Conservation (phyloP, 2,329 filamentous ascomycete genomes). For the Sclerotinia nivalis region DNA sequence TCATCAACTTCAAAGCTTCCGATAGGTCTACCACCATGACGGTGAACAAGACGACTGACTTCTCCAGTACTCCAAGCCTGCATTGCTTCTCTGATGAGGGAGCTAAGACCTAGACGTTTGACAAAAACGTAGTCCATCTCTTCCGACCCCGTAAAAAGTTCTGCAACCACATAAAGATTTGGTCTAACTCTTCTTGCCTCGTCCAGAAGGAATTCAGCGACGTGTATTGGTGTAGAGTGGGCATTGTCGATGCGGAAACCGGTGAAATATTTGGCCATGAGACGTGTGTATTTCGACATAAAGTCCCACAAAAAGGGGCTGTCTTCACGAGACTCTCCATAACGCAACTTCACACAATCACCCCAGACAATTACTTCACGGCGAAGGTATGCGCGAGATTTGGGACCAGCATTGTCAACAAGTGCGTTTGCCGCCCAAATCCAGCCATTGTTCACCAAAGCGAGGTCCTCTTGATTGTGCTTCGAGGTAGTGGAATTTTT, state of each 20-base stretch:
- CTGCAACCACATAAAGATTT: conserved; percentile 87
- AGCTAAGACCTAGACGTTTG: conserved; percentile 85
- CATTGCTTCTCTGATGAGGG: conserved; percentile 95
- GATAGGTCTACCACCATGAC: conserved; percentile 89
- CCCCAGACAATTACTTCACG: conserved; percentile 98
- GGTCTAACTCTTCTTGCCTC: conserved; percentile 86
- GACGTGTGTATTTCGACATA: conserved; percentile 88
- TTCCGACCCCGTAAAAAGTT: conserved; percentile 93
- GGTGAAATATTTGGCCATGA: conserved; percentile 92
- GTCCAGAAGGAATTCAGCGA: conserved; percentile 93
- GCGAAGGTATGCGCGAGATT: conserved; percentile 89
- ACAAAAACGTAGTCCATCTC: conserved; percentile 96
- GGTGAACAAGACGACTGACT: conserved; percentile 87
- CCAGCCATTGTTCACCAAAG: conserved; percentile 95
- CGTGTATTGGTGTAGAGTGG: conserved; percentile 91
- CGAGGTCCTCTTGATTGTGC: conserved; percentile 73
- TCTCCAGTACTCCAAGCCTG: conserved; percentile 96
- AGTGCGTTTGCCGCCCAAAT: conserved; percentile 97
- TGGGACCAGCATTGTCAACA: conserved; percentile 86
- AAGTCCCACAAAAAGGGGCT: conserved; percentile 94
- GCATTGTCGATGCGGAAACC: conserved; percentile 98
- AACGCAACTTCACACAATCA: conserved; percentile 95
- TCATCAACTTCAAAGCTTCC: conserved; percentile 97
- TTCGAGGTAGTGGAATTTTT: conserved; percentile 74
- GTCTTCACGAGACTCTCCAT: conserved; percentile 76